Evolutionary conservation across 2,329 filamentous ascomycete species (phyloP).

Genomic region (Bipolaris cookei): DNA sequence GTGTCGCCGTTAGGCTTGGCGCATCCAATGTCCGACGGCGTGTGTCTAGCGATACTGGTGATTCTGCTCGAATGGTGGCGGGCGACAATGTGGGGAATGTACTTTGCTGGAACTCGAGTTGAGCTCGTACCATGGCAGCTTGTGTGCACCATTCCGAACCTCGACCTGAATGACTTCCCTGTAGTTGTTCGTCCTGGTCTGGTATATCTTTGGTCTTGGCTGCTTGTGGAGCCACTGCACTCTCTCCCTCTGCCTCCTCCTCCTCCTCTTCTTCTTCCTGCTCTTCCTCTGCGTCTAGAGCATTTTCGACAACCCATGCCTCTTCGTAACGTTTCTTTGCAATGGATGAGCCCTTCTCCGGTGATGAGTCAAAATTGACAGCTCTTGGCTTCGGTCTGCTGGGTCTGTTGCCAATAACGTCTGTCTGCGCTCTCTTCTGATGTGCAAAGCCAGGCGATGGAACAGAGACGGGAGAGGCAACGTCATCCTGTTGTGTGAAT

Average conservation of each 20-base stretch:
- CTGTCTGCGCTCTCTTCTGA: conserved; percentile 15
- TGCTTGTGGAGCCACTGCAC: neutral
- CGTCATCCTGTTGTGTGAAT: neutral
- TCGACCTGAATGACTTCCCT: conserved; percentile 15
- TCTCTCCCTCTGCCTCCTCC: neutral
- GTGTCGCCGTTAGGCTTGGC: conserved; percentile 37
- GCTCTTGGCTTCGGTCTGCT: conserved; percentile 26
- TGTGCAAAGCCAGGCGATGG: neutral
- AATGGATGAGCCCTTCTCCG: conserved; percentile 11
- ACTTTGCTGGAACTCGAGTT: conserved; percentile 43
- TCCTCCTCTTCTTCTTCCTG: no score
- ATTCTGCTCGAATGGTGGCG: conserved; percentile 24
- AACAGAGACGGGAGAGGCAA: neutral
- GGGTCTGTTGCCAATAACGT: conserved; percentile 7
- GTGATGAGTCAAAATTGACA: conserved; percentile 37
- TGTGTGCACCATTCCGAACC: conserved; percentile 46
- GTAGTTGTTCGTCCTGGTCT: conserved; percentile 3
- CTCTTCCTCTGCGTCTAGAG: neutral
- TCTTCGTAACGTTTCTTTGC: neutral
- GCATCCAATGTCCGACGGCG: conserved; percentile 19
- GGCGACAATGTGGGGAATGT: conserved; percentile 26
- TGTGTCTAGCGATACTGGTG: conserved; percentile 25
- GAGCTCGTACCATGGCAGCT: conserved; percentile 44
- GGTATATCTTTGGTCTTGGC: neutral
- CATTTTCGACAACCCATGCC: neutral